These are phyloP conservation scores for Vaccinium corymbosum DNA, from an alignment of 148 eudicot species.

Conservation along the genomic window DNA sequence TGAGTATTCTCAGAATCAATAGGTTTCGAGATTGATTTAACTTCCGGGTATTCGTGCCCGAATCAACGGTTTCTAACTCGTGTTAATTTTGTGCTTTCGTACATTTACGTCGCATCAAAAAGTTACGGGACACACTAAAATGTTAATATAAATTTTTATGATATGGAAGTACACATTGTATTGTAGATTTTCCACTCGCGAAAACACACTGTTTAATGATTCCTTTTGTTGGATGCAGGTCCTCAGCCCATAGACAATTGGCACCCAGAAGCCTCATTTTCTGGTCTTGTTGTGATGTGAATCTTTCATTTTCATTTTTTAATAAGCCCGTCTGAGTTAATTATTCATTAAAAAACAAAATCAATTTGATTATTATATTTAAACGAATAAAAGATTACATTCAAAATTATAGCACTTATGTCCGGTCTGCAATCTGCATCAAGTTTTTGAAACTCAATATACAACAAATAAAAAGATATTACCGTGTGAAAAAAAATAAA, in stretches of 20 bases:
- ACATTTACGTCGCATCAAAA: too few relatives aligned
- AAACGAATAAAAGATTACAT: neutral
- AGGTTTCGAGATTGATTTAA: too few relatives aligned
- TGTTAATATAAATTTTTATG: too few relatives aligned
- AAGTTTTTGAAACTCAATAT: neutral
- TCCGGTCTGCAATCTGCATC: neutral
- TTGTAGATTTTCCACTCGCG: too few relatives aligned
- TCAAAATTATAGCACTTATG: neutral
- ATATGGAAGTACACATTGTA: too few relatives aligned
- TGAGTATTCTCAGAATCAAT: too few relatives aligned
- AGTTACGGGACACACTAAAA: too few relatives aligned
- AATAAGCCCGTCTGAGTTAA: neutral
- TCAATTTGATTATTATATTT: neutral
- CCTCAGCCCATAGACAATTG: neutral
- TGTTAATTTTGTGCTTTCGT: too few relatives aligned
- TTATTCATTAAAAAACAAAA: neutral
- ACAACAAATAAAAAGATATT: neutral
- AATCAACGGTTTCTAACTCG: too few relatives aligned
- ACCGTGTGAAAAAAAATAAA: neutral
- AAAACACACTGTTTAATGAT: neutral
- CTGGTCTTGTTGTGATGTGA: neutral
- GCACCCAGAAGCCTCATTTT: neutral
- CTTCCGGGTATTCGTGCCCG: too few relatives aligned
- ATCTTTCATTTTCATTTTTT: neutral
- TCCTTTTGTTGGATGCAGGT: neutral